These are phyloP conservation scores for Russula griseocarnosa DNA, from an alignment of 768 basidiomycete genomes.

Conservation along the genomic window DNA sequence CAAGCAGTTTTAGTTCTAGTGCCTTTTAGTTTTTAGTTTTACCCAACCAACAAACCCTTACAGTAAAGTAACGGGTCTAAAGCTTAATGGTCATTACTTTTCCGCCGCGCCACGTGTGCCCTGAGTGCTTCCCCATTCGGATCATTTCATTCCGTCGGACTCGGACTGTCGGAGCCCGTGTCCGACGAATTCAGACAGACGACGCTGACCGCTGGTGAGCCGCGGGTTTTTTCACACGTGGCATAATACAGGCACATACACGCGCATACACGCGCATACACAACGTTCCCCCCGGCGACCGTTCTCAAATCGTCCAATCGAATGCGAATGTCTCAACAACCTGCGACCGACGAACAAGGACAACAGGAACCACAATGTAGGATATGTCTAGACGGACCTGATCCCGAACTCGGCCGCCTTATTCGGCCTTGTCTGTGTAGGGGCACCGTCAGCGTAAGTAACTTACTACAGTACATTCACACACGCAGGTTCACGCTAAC, in stretches of 20 bases:
- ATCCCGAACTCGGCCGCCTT: conserved; percentile 62
- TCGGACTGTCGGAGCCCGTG: background rate
- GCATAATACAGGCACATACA: background rate
- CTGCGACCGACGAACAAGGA: conserved; percentile 8
- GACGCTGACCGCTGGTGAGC: background rate
- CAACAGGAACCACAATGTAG: conserved; percentile 70
- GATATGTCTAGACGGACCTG: conserved; percentile 76
- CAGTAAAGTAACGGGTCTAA: conserved; percentile 20
- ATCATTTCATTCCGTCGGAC: background rate
- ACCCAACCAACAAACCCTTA: background rate
- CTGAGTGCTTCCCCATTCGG: background rate
- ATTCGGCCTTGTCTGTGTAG: conserved; percentile 80
- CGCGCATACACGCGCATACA: background rate
- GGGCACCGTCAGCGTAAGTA: conserved; percentile 72
- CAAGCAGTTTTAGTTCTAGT: conserved; percentile 10
- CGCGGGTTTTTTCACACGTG: background rate
- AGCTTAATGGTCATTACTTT: conserved; percentile 26
- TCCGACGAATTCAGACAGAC: background rate
- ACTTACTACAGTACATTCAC: too few species aligned
- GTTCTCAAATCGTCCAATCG: too few species aligned
- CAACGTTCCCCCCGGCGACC: too few species aligned
- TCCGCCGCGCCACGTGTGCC: background rate
- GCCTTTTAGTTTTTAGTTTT: conserved; percentile 14
- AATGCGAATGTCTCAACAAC: background rate
- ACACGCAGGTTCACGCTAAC: background rate